Evolutionary conservation across 2,329 filamentous ascomycete species (phyloP), one percentile per base, ranked within the genome.

Genomic region (Myriosclerotinia curreyana): DNA sequence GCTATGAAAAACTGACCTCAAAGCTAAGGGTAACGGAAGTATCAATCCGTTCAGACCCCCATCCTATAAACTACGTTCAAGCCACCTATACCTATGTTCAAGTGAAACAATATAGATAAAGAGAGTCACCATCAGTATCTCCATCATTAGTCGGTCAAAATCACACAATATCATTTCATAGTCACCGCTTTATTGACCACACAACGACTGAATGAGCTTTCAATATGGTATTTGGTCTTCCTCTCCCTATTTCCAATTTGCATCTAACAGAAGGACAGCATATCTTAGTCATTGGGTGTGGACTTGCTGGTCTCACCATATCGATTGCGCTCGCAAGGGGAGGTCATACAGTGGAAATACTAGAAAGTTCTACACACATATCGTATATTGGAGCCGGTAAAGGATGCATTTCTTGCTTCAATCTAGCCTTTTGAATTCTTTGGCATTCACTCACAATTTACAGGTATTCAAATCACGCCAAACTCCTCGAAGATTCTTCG

Each of bases 231-330:
- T 56, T 46, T 46, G 25, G 12, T 31, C 54, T 15, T 34, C 25
- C 25, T 15, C 40, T 44, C 28, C 38, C 2, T 46, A 11, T n/a
- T 34, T 8, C 12, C 7, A 34, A 4, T 5, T 15, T 20, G 20
- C 28, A 46, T 56, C 20, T 22, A n/a, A 56, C 28, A 56, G 38
- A 31, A n/a, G 7, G 12, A 60, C 34, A 68, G 67, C 67, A 69
- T 59, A 62, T 68, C 36, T 64, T 69, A 14, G 64, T 68, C 25
- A 67, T 69, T 15, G 67, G 67, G 15, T 66, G 62, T 61, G 65
- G 67, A 15, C 67, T 69, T 2, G 65, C 68, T 17, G 66, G 67
- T 17, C 64, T 69, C 34, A 69, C 68, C 6, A 64, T 62, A 22
- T 66, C 66, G 5, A 68, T 69, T 48, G 54, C 62, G 6, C 38